Conservation (phyloP, 139 green algal species). For the Micractinium conductrix region DNA sequence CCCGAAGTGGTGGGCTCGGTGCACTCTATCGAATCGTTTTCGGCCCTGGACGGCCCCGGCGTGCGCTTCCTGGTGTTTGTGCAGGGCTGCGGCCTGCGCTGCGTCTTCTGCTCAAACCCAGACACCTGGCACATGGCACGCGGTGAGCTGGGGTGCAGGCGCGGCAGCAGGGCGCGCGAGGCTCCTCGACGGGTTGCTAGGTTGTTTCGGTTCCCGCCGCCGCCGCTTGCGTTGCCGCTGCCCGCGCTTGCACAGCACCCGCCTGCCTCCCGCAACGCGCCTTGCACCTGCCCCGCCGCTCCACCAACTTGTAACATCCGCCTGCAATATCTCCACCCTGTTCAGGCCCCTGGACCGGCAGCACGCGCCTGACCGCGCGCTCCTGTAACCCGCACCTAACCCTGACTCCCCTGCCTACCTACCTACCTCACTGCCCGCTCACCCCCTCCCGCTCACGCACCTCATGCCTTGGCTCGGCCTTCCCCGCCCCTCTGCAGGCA, state of each 20-base stretch:
- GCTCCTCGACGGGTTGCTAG: too few species aligned
- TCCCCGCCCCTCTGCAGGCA: too few species aligned
- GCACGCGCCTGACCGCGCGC: too few species aligned
- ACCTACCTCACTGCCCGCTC: background rate
- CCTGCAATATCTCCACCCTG: too few species aligned
- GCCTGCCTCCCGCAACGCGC: background rate
- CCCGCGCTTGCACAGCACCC: background rate
- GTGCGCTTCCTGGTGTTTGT: slow-evolving; percentile 71
- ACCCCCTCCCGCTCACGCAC: too few species aligned
- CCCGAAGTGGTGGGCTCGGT: slow-evolving; percentile 48
- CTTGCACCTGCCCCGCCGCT: background rate
- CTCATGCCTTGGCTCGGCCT: too few species aligned
- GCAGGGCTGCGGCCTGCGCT: slow-evolving; percentile 73
- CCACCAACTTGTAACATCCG: background rate
- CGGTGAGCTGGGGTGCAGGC: background rate
- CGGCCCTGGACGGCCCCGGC: slow-evolving; percentile 64
- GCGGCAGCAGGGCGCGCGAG: too few species aligned
- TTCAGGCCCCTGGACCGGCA: too few species aligned
- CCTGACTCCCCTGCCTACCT: background rate
- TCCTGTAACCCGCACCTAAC: too few species aligned
- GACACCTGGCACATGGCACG: slow-evolving; percentile 34
- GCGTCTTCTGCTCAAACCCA: slow-evolving; percentile 76
- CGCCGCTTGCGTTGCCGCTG: too few species aligned
- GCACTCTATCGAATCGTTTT: slow-evolving; percentile 60
- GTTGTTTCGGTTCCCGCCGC: too few species aligned